Evolutionary conservation across 2,329 filamentous ascomycete species (phyloP), one percentile per base, ranked within the genome.

Genomic region (Coniella vitis): DNA sequence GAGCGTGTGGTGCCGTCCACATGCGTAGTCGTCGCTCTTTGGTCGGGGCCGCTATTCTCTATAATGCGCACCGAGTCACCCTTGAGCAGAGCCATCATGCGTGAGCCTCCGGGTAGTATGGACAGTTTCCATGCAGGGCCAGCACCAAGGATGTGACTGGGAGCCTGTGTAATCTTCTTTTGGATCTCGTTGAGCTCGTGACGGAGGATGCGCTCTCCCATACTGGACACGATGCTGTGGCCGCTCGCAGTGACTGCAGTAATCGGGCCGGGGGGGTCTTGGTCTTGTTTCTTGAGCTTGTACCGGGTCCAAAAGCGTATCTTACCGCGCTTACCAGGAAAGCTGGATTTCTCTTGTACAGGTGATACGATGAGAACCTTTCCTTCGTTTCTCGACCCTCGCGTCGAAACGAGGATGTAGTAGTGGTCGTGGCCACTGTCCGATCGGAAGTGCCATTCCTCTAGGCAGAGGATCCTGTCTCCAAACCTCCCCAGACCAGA

Each of bases 401-500:
- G 70, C 0, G 78, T 79, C 4, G 77, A 72, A 10, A 86, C 73
- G 13, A 87, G 70, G 29, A 88, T 69, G 58, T 81, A 84, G 2
- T 76, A 72, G 63, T 83, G 85, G 0, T 65, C 72, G 48, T 42
- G 40, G 4, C 75, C 78, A n/a, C 69, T 71, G 34, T 78, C 71
- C 48, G 78, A 76, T 29, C 69, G 65, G 53, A 78, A 80, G 4
- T 70, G 62, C 86, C 86, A 90, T 53, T 87, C 81, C 1, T 75
- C 63, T 7, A 90, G 62, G 1, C 77, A 72, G 38, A 78, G 70
- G 1, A 90, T 75, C 35, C 71, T 72, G 54, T 86, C 81, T 1
- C 76, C 75, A 1, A 64, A 54, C 38, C 76, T 72, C 1, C 77
- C 78, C 14, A 89, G 67, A 3, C 75, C 75, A 14, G 70, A 72